phyloP scores from a whole-genome alignment of 352 stramenopile genomes.

The Globisporangium cederbergense region DNA sequence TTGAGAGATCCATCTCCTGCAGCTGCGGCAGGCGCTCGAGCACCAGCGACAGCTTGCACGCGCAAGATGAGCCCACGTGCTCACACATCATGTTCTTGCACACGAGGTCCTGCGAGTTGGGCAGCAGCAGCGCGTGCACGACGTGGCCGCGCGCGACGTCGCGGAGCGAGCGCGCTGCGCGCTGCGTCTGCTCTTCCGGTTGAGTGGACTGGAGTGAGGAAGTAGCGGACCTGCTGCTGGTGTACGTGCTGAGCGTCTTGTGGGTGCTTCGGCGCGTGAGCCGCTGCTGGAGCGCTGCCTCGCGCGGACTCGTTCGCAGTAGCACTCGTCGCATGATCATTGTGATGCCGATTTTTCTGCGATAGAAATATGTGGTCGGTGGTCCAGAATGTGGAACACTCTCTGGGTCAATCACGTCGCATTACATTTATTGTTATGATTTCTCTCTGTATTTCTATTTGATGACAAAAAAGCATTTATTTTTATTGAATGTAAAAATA shows the following conservation, averaged over 20 bases:
- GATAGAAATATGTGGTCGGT: too few relatives aligned
- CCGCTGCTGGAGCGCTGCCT: neutral
- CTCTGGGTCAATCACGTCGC: too few relatives aligned
- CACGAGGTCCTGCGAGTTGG: conserved; percentile 80
- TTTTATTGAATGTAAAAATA: too few relatives aligned
- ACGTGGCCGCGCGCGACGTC: conserved; percentile 60
- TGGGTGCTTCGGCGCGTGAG: neutral
- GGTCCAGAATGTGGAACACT: too few relatives aligned
- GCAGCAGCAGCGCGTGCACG: conserved; percentile 64
- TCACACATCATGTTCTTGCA: conserved; percentile 92
- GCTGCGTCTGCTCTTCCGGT: conserved; percentile 4
- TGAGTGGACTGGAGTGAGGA: neutral
- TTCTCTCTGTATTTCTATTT: too few relatives aligned
- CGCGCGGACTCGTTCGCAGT: neutral
- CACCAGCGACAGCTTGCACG: conserved; percentile 77
- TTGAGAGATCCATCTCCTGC: conserved; percentile 61
- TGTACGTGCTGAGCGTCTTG: neutral
- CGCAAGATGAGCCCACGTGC: conserved; percentile 81
- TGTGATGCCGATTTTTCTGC: neutral
- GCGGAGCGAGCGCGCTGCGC: conserved; percentile 34
- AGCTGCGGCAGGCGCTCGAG: conserved; percentile 73
- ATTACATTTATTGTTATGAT: too few relatives aligned
- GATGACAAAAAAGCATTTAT: too few relatives aligned
- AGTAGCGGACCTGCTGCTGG: neutral
- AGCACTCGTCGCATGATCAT: conserved; percentile 2